Base-by-base conservation (phyloP, 2,329 filamentous ascomycete species). In the Ceratocystiopsis minuta region DNA sequence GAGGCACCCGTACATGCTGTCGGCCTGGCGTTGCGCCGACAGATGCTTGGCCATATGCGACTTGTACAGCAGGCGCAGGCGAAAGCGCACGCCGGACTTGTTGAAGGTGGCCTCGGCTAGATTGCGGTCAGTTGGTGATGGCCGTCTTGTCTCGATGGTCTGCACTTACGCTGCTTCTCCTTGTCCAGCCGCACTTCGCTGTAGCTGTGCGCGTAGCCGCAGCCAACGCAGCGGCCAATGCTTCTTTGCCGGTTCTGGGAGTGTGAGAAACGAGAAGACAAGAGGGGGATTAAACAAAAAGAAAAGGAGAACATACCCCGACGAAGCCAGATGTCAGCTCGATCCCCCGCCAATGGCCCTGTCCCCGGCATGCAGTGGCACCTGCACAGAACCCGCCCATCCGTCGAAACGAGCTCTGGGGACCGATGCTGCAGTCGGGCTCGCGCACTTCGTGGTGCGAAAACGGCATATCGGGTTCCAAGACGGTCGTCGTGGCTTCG, bases 61-160 rank as follows among this genome's bases (percentile, higher is more conserved):
- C 42, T 65, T 65, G 51, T 59, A 62, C 12, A 64, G 53, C 20
- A 65, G 55, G 0, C 62, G 57, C 14, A 61, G 52, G 6, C 62
- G 61, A 48, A 60, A 64, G 1, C 54, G 50, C 5, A 60, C 51
- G 3, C 59, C 60, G 6, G 49, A 50, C 17, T 55, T 56, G 20
- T 47, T 46, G 24, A 57, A 56, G 11, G 57, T 59, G 6, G 54
- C 57, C 38, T 55, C 53, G 17, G 56, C 59, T 62, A 41, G 24
- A 3, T 10, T n/a, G n/a, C n/a, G 20, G 10, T 3, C 36, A 28
- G 20, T 20, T 4, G 4, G 20, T 7, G 7, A 20, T 20, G 4
- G 20, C n/a, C n/a, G n/a, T n/a, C n/a, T n/a, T n/a, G 20, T 20
- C 7, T 20, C 7, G 4, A 20, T 20, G 20, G 20, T 4, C 17